phyloP scores from a whole-genome alignment of 2,329 filamentous ascomycete genomes.

The Aspergillus terreus region DNA sequence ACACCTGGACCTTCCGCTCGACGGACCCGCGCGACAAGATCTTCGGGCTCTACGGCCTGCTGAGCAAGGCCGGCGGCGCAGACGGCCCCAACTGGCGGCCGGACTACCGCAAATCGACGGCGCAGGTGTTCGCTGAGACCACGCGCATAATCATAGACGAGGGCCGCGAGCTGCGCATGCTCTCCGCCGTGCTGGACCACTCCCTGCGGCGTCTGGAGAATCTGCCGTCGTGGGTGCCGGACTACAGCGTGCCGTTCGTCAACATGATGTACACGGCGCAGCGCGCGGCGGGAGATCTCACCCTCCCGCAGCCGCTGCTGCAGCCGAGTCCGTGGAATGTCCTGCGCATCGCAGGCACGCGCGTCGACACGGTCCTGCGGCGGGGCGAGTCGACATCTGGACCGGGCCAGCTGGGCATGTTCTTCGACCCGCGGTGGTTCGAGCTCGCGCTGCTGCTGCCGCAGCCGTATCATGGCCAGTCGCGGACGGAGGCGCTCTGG shows the following conservation, averaged over 20 bases:
- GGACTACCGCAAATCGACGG: conserved; percentile 1
- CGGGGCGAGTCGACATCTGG: conserved; percentile 1
- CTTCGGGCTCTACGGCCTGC: conserved; percentile 1
- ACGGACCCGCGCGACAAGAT: conserved; percentile 3
- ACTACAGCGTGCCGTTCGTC: conserved; percentile 2
- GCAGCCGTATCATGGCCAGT: not conserved
- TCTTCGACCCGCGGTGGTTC: conserved; percentile 5
- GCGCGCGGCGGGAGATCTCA: not conserved
- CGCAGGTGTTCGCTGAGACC: not conserved
- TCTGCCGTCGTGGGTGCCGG: conserved; percentile 5
- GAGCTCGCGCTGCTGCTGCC: conserved; percentile 4
- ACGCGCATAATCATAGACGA: not conserved
- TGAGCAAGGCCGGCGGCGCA: not conserved
- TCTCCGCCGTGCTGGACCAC: not conserved
- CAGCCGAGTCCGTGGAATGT: not conserved
- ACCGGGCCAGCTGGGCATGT: conserved; percentile 1
- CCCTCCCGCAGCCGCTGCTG: not conserved
- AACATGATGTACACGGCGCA: conserved; percentile 4
- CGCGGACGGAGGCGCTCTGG: conserved; percentile 4
- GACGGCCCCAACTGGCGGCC: not conserved
- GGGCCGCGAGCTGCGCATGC: conserved; percentile 3
- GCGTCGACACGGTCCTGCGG: conserved; percentile 1
- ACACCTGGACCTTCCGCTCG: conserved; percentile 5
- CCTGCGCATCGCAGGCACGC: not conserved
- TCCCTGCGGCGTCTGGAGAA: not conserved